Conservation (phyloP, 225 moss, liverwort and hornwort genomes). For the Sphagnum contortum region DNA sequence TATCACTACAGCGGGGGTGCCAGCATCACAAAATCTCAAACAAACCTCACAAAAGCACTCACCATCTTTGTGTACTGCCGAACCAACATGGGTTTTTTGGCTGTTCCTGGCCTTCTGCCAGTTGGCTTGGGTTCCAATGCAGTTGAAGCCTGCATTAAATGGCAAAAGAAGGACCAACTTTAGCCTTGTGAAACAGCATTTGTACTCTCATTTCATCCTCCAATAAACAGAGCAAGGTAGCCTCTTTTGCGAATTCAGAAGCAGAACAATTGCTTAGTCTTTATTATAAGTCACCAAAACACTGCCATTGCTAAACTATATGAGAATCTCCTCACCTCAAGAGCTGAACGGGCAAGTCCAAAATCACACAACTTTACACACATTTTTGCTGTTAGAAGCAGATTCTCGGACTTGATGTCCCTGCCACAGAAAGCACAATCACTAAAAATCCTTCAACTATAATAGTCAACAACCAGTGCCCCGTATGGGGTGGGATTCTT, state of each 20-base stretch:
- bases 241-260: no score
- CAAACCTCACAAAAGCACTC: conserved; percentile 11
- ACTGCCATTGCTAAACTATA: no score
- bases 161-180: neutral
- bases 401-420: conserved; percentile 97
- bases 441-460: neutral
- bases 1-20: no score
- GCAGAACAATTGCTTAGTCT: no score
- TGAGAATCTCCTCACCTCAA: conserved; percentile 36
- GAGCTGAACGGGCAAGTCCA: conserved; percentile 85
- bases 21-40: no score
- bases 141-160: conserved; percentile 40
- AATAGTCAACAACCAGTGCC: no score
- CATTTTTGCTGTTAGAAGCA: conserved; percentile 61
- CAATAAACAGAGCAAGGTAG: no score
- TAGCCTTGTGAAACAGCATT: no score
- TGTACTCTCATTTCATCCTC: no score
- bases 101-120: conserved; percentile 27
- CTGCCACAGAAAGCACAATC: conserved; percentile 25
- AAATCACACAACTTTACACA: conserved; percentile 86
- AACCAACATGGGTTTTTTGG: conserved; percentile 48
- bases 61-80: conserved; percentile 96
- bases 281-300: no score
- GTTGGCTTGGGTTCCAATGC: conserved; percentile 51
- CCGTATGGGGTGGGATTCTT: no score